phyloP scores from a whole-genome alignment of 306 rosid genomes.

The Castanea mollissima region DNA sequence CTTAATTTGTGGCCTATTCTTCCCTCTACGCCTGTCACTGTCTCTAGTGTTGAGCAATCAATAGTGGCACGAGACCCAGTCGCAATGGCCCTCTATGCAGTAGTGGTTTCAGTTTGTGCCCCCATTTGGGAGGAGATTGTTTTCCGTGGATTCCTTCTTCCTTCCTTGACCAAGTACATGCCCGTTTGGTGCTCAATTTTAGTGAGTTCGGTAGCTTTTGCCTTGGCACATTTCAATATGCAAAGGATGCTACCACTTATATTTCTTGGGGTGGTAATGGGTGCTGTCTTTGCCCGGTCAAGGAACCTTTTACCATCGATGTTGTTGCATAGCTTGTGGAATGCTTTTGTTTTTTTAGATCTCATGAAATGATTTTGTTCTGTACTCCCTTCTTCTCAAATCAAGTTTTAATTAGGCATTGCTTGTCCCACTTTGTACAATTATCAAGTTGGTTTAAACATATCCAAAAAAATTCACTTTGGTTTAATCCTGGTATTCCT shows the following conservation, averaged over 20 bases:
- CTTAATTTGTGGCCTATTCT: constrained; percentile 48
- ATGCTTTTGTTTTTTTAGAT: constrained; percentile 63
- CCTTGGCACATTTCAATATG: constrained; percentile 60
- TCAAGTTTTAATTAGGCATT: not conserved
- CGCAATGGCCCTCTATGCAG: constrained; percentile 61
- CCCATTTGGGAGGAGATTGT: constrained; percentile 65
- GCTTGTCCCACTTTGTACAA: not conserved
- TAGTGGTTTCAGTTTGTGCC: constrained; percentile 56
- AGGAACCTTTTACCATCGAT: constrained; percentile 58
- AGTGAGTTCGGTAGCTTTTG: constrained; percentile 57
- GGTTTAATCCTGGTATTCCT: not conserved
- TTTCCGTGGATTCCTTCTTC: constrained; percentile 64
- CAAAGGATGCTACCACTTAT: constrained; percentile 58
- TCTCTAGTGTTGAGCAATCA: constrained; percentile 62
- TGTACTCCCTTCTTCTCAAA: not conserved
- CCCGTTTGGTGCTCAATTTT: constrained; percentile 53
- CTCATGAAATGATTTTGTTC: constrained; percentile 40
- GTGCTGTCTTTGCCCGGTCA: constrained; percentile 48
- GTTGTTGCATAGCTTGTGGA: constrained; percentile 67
- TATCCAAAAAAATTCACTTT: not conserved
- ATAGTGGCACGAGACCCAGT: constrained; percentile 56
- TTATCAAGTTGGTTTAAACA: not conserved
- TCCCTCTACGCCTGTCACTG: constrained; percentile 48
- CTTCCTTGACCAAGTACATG: constrained; percentile 62
- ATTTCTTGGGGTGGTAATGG: constrained; percentile 59